Evolutionary conservation across 2,329 filamentous ascomycete species (phyloP), one percentile per base, ranked within the genome.

Genomic region (Cytospora leucostoma): DNA sequence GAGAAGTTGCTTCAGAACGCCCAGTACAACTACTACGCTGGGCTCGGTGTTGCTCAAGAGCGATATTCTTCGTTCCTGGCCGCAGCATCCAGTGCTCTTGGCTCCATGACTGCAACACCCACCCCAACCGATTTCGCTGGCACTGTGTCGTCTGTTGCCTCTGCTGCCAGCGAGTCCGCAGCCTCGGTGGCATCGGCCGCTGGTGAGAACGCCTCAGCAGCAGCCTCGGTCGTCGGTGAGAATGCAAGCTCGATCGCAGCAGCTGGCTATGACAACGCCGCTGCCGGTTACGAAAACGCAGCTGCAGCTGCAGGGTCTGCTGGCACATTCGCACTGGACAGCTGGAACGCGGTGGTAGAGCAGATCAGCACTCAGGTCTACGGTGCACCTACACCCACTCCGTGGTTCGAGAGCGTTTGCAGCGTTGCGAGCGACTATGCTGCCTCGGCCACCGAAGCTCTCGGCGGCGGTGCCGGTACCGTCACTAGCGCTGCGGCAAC

Each of bases 41-140:
- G 88, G 12, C 75, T 95, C 32, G 92, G 92, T 34, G 75, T 92
- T 52, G 92, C 92, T 0, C 89, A 96, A 70, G 91, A 88, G 51
- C 86, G 88, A 44, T 95, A 95, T 74, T 87, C 88, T 6, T 88
- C 88, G 56, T 94, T 95, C 70, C 68, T 95, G 2, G 81, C 82
- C 13, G 87, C 88, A 5, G 91, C 90, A 8, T 92, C 89, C 11
- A 86, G 84, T 40, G 90, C 88, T 21, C 79, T 92, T 49, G 88
- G 85, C 61, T 80, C 80, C 2, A 65, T 82, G 47, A 84, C 82
- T 0, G 86, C 86, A 7, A 84, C 85, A 12, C 84, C 87, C 17
- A 88, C 84, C 0, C 82, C 86, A 2, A 86, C 80, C 1, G 76
- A 86, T 56, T 70, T 83, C n/a, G 77, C 75, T 1, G 82, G 78